Evolutionary conservation across 176 grass and related monocot species (phyloP).

Genomic region (Aegilops sharonensis): DNA sequence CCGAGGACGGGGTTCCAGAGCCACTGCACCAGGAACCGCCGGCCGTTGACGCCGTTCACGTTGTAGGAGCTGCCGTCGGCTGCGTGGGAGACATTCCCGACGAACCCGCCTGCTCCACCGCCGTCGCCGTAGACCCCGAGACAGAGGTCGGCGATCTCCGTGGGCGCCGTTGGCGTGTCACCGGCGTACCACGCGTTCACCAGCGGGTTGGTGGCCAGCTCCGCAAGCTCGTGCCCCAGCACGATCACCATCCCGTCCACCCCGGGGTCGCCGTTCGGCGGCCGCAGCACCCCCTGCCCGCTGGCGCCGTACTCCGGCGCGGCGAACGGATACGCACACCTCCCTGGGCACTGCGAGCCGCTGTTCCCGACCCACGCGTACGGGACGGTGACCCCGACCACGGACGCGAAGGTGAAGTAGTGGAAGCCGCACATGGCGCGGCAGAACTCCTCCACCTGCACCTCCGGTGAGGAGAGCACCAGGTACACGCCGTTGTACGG

Average conservation of each 20-base stretch:
- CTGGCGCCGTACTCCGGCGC: constrained; percentile 31
- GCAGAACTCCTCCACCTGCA: constrained; percentile 77
- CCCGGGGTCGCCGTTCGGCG: constrained; percentile 74
- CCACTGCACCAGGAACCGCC: constrained; percentile 87
- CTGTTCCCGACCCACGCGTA: constrained; percentile 91
- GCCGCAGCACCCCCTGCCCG: constrained; percentile 24
- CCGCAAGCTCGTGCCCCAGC: constrained; percentile 75
- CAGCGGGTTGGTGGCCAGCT: constrained; percentile 70
- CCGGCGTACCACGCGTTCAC: constrained; percentile 91
- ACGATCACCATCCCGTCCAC: constrained; percentile 85
- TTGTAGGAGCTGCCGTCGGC: constrained; percentile 65
- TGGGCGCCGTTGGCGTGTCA: constrained; percentile 70
- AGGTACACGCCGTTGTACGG: constrained; percentile 67
- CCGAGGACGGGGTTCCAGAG: constrained; percentile 63
- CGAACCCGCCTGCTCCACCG: constrained; percentile 55
- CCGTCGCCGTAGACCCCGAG: constrained; percentile 72
- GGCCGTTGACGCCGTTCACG: constrained; percentile 68
- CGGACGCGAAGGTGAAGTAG: constrained; percentile 76
- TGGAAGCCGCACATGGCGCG: constrained; percentile 90
- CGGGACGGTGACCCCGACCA: constrained; percentile 74
- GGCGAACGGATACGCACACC: constrained; percentile 84
- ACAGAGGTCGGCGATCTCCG: constrained; percentile 92
- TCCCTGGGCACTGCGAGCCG: constrained; percentile 66
- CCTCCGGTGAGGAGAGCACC: constrained; percentile 84
- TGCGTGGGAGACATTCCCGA: constrained; percentile 59